A percentile compares a stretch with the other conserved stretches of the same genome.
Evolutionary conservation across 2,329 filamentous ascomycete genomes (phyloP).

Genomic region (Exophiala alcalophila): DNA sequence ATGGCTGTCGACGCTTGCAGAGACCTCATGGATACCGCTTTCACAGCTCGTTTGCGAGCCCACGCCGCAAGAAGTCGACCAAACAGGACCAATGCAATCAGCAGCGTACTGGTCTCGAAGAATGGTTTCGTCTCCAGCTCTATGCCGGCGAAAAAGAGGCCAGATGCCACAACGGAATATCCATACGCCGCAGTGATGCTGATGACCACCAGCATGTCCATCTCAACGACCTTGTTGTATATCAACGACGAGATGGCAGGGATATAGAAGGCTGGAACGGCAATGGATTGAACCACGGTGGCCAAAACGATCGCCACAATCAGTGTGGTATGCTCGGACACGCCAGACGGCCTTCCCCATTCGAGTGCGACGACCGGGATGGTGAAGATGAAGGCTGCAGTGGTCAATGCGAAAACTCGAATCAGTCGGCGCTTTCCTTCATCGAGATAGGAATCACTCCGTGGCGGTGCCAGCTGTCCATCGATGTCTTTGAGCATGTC

Average conservation of each 20-base stretch:
- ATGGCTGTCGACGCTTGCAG: conserved; percentile 59
- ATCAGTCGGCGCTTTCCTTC: conserved; percentile 43
- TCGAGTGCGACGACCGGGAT: conserved; percentile 65
- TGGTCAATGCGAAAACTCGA: conserved; percentile 45
- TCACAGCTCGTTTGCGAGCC: conserved; percentile 49
- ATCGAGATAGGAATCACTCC: conserved; percentile 36
- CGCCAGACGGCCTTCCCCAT: conserved; percentile 56
- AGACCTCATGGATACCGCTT: conserved; percentile 50
- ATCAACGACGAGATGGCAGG: conserved; percentile 52
- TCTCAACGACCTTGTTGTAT: conserved; percentile 50
- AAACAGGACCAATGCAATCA: conserved; percentile 53
- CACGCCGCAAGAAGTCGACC: conserved; percentile 50
- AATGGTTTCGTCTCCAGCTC: conserved; percentile 45
- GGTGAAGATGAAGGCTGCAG: conserved; percentile 54
- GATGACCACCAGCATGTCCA: conserved; percentile 54
- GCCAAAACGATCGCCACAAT: conserved; percentile 60
- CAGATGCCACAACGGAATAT: conserved; percentile 49
- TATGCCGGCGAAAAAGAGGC: conserved; percentile 35
- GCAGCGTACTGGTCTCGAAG: conserved; percentile 56
- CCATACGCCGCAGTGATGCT: conserved; percentile 53
- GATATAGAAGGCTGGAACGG: conserved; percentile 64
- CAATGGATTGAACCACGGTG: conserved; percentile 61
- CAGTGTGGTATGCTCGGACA: conserved; percentile 47
- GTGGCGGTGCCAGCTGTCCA: conserved; percentile 25
- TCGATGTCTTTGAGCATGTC: conserved; percentile 43